Evolutionary conservation across 2,329 filamentous ascomycete species (phyloP).

Genomic region (Cercospora zeina): DNA sequence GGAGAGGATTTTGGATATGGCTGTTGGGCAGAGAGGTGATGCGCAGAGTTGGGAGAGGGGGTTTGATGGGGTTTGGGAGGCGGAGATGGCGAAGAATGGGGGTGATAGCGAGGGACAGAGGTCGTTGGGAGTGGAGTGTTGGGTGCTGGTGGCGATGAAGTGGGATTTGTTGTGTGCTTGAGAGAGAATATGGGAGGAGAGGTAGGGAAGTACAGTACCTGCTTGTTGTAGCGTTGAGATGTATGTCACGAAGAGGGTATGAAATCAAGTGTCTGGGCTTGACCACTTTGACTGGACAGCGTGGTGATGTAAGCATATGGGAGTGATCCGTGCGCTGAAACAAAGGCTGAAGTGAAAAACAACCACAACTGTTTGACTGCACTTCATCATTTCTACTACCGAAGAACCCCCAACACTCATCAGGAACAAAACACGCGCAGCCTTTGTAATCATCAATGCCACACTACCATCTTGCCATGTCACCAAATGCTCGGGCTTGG

Average conservation of each 20-base stretch:
- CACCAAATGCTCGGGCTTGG: background rate
- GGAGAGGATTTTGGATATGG: constrained; percentile 17
- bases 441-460: no score
- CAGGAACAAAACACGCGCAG: no score
- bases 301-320: no score
- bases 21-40: constrained; percentile 13
- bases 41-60: constrained; percentile 18
- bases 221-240: background rate
- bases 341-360: no score
- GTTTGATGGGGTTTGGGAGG: constrained; percentile 20
- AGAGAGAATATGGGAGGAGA: background rate
- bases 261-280: no score
- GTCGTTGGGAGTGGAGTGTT: constrained; percentile 17
- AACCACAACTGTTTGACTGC: no score
- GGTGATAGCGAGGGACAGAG: background rate
- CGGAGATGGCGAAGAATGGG: constrained; percentile 13
- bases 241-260: no score
- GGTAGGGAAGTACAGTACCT: background rate
- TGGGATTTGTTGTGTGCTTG: constrained; percentile 22
- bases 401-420: no score
- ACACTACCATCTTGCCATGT: no score
- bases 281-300: no score
- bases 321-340: no score
- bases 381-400: no score
- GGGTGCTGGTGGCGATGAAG: constrained; percentile 20